A percentile compares a stretch with the other conserved stretches of the same genome.
Conservation (phyloP, 2,329 filamentous ascomycete species). For the Fusarium humuli region DNA sequence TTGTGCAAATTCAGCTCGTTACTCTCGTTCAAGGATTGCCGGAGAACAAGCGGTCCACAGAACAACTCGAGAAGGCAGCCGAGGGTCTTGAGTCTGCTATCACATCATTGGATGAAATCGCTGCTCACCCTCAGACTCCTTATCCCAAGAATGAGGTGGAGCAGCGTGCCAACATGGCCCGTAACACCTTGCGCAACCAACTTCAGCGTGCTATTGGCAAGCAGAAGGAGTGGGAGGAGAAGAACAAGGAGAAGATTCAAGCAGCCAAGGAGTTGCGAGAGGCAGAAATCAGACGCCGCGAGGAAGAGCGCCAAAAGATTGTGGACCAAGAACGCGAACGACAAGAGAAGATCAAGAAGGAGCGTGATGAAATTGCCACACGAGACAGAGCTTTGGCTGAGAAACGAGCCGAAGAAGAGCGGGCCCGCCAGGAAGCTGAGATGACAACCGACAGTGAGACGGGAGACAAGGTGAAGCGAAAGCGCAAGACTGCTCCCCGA, state of each 20-base stretch:
- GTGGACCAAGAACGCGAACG: slow-evolving; percentile 78
- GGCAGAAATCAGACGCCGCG: slow-evolving; percentile 79
- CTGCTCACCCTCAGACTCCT: slow-evolving; percentile 74
- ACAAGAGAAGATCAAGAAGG: slow-evolving; percentile 84
- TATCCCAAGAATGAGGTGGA: slow-evolving; percentile 93
- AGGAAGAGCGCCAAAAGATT: slow-evolving; percentile 77
- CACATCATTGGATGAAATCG: slow-evolving; percentile 73
- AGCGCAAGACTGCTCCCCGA: slow-evolving; percentile 68
- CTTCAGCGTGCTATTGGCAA: slow-evolving; percentile 85
- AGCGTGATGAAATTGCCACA: slow-evolving; percentile 83
- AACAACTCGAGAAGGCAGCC: slow-evolving; percentile 83
- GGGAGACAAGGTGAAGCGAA: slow-evolving; percentile 82
- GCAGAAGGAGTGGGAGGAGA: slow-evolving; percentile 92
- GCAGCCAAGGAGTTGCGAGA: slow-evolving; percentile 84
- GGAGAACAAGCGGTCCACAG: slow-evolving; percentile 80
- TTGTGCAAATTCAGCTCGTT: slow-evolving; percentile 95
- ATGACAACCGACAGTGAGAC: slow-evolving; percentile 85
- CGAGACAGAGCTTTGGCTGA: slow-evolving; percentile 79
- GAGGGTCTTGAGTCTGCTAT: slow-evolving; percentile 89
- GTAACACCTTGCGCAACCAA: slow-evolving; percentile 93
- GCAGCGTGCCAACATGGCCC: slow-evolving; percentile 96
- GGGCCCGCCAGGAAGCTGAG: slow-evolving; percentile 70
- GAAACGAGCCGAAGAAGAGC: slow-evolving; percentile 60
- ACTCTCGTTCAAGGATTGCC: slow-evolving; percentile 79
- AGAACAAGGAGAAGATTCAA: slow-evolving; percentile 88